A percentile compares a stretch with the other conserved stretches of the same genome.
These are phyloP conservation scores for Raffaelea ambrosiae DNA, from an alignment of 2,329 filamentous ascomycete genomes.

Conservation along the genomic window DNA sequence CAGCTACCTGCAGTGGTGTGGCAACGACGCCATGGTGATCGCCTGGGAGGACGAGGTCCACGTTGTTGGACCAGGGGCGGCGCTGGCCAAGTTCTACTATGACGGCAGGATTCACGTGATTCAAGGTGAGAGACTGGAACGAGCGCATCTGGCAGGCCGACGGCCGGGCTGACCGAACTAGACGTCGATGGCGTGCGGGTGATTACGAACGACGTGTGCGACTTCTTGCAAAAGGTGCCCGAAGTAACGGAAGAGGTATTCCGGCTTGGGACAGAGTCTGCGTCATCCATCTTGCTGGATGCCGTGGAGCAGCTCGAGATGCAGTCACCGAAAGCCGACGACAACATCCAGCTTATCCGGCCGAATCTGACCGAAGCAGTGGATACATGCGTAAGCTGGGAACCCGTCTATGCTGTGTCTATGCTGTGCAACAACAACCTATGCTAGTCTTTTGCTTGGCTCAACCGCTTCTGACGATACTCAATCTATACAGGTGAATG, in stretches of 20 bases:
- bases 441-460: too few species aligned
- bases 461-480: too few species aligned
- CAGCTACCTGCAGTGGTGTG: constrained; percentile 90
- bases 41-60: constrained; percentile 98
- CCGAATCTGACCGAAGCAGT: constrained; percentile 85
- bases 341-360: constrained; percentile 92
- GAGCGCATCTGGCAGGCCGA: too few species aligned
- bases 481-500: constrained; percentile 47
- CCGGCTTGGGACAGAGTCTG: constrained; percentile 75
- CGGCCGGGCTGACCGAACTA: too few species aligned
- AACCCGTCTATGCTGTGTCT: not conserved
- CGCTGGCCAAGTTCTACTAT: constrained; percentile 73
- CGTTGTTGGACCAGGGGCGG: constrained; percentile 76
- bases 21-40: constrained; percentile 84
- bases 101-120: constrained; percentile 85
- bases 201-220: constrained; percentile 88
- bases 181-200: constrained; percentile 80
- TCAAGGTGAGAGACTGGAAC: constrained; percentile 55
- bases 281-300: constrained; percentile 87
- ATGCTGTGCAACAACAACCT: not conserved
- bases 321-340: constrained; percentile 93
- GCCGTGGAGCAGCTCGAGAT: constrained; percentile 85
- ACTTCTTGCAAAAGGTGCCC: constrained; percentile 92
- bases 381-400: constrained; percentile 61
- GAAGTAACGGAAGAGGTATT: constrained; percentile 84